Evolutionary conservation across 371 early-diverging fungal species (phyloP).

Genomic region (Paraphysoderma sedebokerense): DNA sequence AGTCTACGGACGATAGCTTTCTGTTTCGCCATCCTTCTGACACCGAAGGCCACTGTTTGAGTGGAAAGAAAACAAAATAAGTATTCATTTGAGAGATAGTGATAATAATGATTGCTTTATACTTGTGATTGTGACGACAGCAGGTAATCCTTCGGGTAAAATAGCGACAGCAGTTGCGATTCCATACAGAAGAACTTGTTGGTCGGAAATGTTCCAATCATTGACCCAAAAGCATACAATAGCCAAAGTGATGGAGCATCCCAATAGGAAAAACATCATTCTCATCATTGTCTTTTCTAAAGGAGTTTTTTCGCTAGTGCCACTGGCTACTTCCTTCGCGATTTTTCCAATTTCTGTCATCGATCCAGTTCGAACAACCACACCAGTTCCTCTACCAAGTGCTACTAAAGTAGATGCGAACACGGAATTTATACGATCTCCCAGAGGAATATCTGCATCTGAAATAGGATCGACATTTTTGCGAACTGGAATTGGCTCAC

Average conservation of each 20-base stretch:
- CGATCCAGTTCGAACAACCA: slow-evolving; percentile 69
- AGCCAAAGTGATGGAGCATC: neutral
- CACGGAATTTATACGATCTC: slow-evolving; percentile 34
- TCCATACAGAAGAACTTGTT: neutral
- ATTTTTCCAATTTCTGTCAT: slow-evolving; percentile 13
- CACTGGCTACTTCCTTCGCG: neutral
- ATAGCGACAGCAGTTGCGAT: slow-evolving; percentile 13
- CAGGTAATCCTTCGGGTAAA: slow-evolving; percentile 15
- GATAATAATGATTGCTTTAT: too few relatives aligned
- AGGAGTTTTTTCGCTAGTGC: slow-evolving; percentile 3
- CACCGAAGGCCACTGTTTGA: slow-evolving; percentile 8
- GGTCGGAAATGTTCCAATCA: neutral
- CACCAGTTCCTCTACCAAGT: slow-evolving; percentile 38
- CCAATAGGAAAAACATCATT: slow-evolving; percentile 19
- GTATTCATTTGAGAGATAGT: too few relatives aligned
- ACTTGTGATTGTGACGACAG: slow-evolving; percentile 32
- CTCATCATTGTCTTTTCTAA: slow-evolving; percentile 22
- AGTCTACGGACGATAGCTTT: slow-evolving; percentile 13
- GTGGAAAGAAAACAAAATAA: too few relatives aligned
- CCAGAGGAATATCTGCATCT: slow-evolving; percentile 19
- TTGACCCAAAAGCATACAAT: slow-evolving; percentile 12
- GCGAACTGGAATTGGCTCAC: slow-evolving; percentile 56
- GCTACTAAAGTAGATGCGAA: slow-evolving; percentile 38
- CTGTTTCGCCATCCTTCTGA: slow-evolving; percentile 11
- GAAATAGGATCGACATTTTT: slow-evolving; percentile 24